Conservation (phyloP, 805 yeast genomes). For the Schwanniomyces sp. region DNA sequence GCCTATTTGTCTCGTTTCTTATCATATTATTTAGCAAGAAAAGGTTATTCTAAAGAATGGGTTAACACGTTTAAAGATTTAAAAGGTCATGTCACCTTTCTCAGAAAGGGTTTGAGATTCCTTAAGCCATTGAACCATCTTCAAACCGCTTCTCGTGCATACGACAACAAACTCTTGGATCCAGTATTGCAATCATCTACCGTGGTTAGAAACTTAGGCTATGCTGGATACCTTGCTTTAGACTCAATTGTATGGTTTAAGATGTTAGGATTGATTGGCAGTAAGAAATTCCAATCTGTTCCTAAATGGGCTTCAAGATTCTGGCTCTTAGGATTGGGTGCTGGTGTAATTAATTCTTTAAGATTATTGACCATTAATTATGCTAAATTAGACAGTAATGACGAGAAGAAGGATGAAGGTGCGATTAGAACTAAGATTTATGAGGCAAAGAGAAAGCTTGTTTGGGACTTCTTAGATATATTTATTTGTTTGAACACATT, state of each 20-base stretch:
- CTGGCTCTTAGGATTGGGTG: constrained; percentile 74
- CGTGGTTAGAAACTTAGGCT: constrained; percentile 57
- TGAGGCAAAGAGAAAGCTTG: constrained; percentile 57
- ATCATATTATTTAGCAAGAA: constrained; percentile 56
- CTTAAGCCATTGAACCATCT: constrained; percentile 77
- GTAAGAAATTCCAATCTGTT: constrained; percentile 45
- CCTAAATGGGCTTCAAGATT: constrained; percentile 63
- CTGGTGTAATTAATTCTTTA: constrained; percentile 60
- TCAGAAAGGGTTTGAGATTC: constrained; percentile 82
- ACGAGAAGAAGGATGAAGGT: constrained; percentile 30
- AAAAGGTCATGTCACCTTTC: constrained; percentile 61
- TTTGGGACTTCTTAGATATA: constrained; percentile 76
- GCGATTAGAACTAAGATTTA: constrained; percentile 44
- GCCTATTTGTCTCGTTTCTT: constrained; percentile 81
- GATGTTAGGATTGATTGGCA: constrained; percentile 55
- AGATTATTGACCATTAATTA: constrained; percentile 50
- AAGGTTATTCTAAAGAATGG: constrained; percentile 50
- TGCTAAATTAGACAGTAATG: constrained; percentile 30
- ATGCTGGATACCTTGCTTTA: constrained; percentile 59
- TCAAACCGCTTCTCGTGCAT: constrained; percentile 64
- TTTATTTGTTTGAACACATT: constrained; percentile 74
- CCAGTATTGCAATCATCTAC: constrained; percentile 53
- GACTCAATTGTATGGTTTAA: constrained; percentile 66
- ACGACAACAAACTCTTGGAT: constrained; percentile 70
- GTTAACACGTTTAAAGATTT: constrained; percentile 53